Base-by-base conservation (phyloP, 495 filamentous ascomycete genomes). In the Endocarpon pusillum region DNA sequence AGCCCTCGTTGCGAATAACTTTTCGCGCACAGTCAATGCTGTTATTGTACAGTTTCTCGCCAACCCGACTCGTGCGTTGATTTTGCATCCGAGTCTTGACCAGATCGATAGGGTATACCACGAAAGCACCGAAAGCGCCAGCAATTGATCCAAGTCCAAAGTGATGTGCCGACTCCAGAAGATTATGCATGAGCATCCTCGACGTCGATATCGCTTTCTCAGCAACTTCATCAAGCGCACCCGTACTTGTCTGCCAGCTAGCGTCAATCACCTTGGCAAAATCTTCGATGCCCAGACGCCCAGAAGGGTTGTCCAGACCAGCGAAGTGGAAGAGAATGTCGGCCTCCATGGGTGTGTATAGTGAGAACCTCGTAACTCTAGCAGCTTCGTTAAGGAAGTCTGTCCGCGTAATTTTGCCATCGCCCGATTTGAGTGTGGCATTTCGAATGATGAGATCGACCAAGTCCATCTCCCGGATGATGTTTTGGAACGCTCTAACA, bases 51-150 rank as follows among this genome's bases (percentile, higher is more conserved):
- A 96, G 60, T 38, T 79, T 57, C 54, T 94, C 73, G 40, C 89
- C 89, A 3, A 85, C 81, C 17, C 77, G 67, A 12, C 64, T 67
- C 21, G 69, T 72, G 34, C 89, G 71, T 59, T 97, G 89, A 58
- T 96, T 97, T 54, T 97, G 89, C 85, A 97, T 85, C 21, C 89
- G 74, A 6, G 89, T 97, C 70, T 97, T 97, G 41, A 97, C 89
- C 29, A 97, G 62, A 58, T 97, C 89, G 53, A 97, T 96, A 18
- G 89, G 89, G 54, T 97, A 97, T 25, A 97, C 89, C 76, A 96
- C 91, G 53, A 96, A 94, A 10, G 89, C 89, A 47, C 89, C 89
- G 46, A 96, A 97, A 15, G 89, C 89, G 52, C 89, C 89, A 8
- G 91, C 89, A 41, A 89, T 44, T 54, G 78, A 81, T 23, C 89